These are phyloP conservation scores for Trypanosoma lewisi DNA, from an alignment of 208 protist genomes.

Conservation along the genomic window DNA sequence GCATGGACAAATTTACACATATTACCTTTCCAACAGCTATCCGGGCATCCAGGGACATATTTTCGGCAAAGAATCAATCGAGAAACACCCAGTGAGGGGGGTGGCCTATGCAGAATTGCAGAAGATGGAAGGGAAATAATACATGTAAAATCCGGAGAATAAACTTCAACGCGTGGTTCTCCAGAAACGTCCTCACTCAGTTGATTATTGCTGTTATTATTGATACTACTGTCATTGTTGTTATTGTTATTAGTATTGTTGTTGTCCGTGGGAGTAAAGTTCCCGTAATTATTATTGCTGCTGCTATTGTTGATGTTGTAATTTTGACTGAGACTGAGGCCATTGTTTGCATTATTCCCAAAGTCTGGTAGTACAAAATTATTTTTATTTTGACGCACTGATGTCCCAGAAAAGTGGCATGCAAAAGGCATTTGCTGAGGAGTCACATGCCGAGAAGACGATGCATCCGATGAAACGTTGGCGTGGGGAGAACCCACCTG, in stretches of 20 bases:
- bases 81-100: constrained; percentile 26
- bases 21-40: constrained; percentile 49
- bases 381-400: background rate
- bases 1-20: constrained; percentile 84
- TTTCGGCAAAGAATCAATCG: constrained; percentile 72
- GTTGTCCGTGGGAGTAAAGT: background rate
- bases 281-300: background rate
- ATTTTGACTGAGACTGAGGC: too few relatives aligned
- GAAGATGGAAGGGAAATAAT: constrained; percentile 6
- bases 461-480: background rate
- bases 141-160: constrained; percentile 3
- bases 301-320: too few relatives aligned
- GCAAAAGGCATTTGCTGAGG: background rate
- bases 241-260: background rate
- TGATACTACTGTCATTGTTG: background rate
- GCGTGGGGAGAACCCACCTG: too few relatives aligned
- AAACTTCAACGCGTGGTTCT: background rate
- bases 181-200: background rate
- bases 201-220: background rate
- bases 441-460: background rate
- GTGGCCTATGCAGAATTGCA: background rate
- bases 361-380: background rate
- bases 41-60: constrained; percentile 35
- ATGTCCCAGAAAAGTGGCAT: background rate
- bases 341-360: background rate